Base-by-base conservation (phyloP, 805 yeast species). In the Saccharomycopsis olivae region DNA sequence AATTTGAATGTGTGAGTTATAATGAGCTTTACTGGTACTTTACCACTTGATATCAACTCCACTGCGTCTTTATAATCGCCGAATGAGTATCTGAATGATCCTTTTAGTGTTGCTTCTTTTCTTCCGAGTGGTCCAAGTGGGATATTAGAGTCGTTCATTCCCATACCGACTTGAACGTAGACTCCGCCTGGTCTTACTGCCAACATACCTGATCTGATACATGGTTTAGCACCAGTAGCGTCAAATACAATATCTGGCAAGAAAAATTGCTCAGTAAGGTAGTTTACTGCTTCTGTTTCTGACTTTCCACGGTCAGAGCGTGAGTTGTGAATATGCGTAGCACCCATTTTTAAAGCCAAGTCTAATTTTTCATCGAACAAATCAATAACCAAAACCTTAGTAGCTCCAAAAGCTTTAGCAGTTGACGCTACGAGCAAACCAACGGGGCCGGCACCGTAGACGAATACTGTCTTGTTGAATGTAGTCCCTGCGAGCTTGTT, bases 401-500 rank as follows among this genome's bases (percentile, higher is more conserved):
- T 62, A 5, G 92, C 92, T 20, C 94, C 94, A 50, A 74, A 80
- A 3, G 84, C 80, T 47, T 65, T 69, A 16, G 85, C 86, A 19
- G 74, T 82, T 27, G 78, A 77, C 29, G 88, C 86, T 39, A 77
- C 67, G 40, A 84, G 64, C 35, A 84, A 59, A 15, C 95, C 95
- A 42, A 86, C 87, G 3, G 95, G 94, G 8, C 95, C 95, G 20
- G 94, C 94, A 39, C 95, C 95, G 47, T 80, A 78, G 0, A 85
- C 83, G 32, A 73, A 77, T 11, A 78, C 83, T 18, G 64, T 59
- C 39, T 77, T 78, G 43, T 88, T 88, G 53, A 79, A 78, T 18
- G 58, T 64, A 38, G 79, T 64, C 24, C 63, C 62, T 3, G 78
- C 87, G 35, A 72, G 64, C 54, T 74, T 78, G 38, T 73, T 68